Percentiles rank a stretch among this genome's conserved stretches.
These are phyloP conservation scores for Septoria linicola DNA, from an alignment of 2,329 filamentous ascomycete genomes.

Conservation along the genomic window DNA sequence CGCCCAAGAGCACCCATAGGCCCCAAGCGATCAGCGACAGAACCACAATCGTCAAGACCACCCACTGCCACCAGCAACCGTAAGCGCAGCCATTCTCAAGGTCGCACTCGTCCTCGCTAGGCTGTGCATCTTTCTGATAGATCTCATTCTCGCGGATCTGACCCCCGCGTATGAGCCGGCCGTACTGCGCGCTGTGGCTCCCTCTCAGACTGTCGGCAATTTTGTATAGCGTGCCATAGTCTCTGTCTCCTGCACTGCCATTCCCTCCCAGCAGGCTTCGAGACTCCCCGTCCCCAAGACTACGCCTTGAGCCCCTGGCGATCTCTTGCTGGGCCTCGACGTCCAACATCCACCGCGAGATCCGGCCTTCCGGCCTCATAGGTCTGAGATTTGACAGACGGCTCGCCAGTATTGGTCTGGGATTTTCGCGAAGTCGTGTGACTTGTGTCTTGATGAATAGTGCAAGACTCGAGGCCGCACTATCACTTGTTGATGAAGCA, in stretches of 20 bases:
- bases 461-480: neutral
- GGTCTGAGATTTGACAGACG: neutral
- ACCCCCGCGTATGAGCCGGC: too few species aligned
- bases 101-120: neutral
- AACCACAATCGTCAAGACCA: neutral
- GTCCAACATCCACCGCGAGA: conserved; percentile 1
- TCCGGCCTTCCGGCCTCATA: neutral
- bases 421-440: neutral
- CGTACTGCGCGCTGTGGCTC: too few species aligned
- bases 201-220: too few species aligned
- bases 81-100: neutral
- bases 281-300: neutral
- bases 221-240: too few species aligned
- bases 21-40: neutral
- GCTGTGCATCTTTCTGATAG: too few species aligned
- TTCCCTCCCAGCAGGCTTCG: neutral
- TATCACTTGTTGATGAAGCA: neutral
- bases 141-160: too few species aligned
- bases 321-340: neutral
- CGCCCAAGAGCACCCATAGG: neutral
- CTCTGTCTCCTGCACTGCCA: neutral
- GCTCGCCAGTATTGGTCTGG: neutral
- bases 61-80: conserved; percentile 8
- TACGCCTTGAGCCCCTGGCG: neutral
- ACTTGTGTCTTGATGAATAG: neutral